These are phyloP conservation scores for Gynostemma pentaphyllum DNA, from an alignment of 306 rosid species.

Conservation along the genomic window DNA sequence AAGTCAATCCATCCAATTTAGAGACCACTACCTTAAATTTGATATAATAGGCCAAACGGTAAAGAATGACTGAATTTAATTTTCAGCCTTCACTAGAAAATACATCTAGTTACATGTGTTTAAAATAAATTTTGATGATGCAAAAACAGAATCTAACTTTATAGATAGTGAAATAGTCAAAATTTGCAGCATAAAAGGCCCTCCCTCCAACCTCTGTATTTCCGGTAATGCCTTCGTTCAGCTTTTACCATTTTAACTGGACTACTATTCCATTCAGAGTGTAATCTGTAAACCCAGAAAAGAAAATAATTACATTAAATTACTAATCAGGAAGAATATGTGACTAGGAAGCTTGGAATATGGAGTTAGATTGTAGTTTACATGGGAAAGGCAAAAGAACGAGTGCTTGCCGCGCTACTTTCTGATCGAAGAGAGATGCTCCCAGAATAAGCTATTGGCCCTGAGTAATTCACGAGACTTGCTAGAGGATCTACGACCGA, in stretches of 20 bases:
- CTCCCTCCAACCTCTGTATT: conserved; percentile 52
- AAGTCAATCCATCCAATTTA: no score
- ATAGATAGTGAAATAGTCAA: conserved; percentile 22
- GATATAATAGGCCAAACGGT: conserved; percentile 6
- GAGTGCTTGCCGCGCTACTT: conserved; percentile 90
- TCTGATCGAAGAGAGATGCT: conserved; percentile 84
- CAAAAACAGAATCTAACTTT: conserved; percentile 1
- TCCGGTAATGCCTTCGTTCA: conserved; percentile 35
- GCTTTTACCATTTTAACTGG: conserved; percentile 87
- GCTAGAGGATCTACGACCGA: conserved; percentile 36
- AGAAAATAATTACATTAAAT: background rate
- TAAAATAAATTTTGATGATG: conserved; percentile 5
- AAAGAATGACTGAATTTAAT: conserved; percentile 4
- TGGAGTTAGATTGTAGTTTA: conserved; percentile 4
- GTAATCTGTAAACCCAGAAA: conserved; percentile 42
- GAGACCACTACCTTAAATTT: background rate
- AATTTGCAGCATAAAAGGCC: conserved; percentile 82
- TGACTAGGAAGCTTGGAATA: background rate
- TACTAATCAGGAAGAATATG: background rate
- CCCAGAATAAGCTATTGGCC: conserved; percentile 64
- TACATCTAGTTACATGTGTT: conserved; percentile 9
- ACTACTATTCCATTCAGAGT: conserved; percentile 75
- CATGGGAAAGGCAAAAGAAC: conserved; percentile 93
- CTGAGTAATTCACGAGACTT: conserved; percentile 46
- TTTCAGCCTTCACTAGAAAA: background rate